Conservation (phyloP, 306 rosid species). For the Cicer bijugum region DNA sequence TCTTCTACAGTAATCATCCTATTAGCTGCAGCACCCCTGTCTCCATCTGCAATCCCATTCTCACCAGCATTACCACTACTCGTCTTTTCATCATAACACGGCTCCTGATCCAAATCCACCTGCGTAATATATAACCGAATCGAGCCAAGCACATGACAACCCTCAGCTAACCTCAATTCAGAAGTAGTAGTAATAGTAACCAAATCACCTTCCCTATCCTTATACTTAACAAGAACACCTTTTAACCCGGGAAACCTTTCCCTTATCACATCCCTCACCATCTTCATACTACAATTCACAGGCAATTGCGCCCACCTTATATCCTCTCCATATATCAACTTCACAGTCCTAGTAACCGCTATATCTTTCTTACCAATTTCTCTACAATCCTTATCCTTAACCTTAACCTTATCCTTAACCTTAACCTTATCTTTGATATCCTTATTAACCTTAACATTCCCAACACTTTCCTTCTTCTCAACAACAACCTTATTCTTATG, state of each 20-base stretch:
- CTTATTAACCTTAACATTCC: constrained; percentile 47
- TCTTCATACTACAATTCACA: constrained; percentile 65
- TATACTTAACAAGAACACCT: constrained; percentile 83
- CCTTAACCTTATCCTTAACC: background rate
- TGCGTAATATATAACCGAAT: constrained; percentile 65
- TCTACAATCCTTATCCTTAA: constrained; percentile 26
- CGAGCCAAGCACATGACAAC: constrained; percentile 60
- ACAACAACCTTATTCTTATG: constrained; percentile 42
- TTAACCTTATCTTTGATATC: constrained; percentile 25
- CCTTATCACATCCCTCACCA: constrained; percentile 66
- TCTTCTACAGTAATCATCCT: constrained; percentile 64
- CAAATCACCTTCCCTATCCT: constrained; percentile 90
- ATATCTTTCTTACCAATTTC: constrained; percentile 50
- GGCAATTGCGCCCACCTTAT: constrained; percentile 87
- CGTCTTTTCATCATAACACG: constrained; percentile 58
- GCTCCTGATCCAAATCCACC: constrained; percentile 68
- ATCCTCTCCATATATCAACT: constrained; percentile 88
- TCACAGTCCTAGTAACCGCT: constrained; percentile 67
- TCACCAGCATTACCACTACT: constrained; percentile 40
- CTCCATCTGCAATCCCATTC: constrained; percentile 55
- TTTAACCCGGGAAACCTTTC: constrained; percentile 76
- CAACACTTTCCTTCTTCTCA: constrained; percentile 52
- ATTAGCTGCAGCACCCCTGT: constrained; percentile 37
- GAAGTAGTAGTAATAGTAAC: constrained; percentile 74
- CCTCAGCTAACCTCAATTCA: constrained; percentile 76